These are phyloP conservation scores for Haplosporangium sp. DNA, from an alignment of 371 early-diverging fungal species.

Conservation along the genomic window DNA sequence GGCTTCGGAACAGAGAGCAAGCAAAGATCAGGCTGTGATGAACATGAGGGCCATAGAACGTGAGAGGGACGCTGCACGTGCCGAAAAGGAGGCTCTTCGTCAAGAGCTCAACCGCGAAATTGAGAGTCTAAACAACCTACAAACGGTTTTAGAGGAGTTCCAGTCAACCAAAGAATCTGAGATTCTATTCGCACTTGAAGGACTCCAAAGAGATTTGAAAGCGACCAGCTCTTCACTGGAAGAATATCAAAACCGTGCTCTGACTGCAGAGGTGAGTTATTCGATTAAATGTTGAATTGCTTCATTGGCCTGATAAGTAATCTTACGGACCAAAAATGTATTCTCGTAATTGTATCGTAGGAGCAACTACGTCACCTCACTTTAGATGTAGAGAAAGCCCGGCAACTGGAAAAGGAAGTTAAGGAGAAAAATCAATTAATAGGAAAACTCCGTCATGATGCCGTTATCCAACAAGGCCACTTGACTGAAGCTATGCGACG, in stretches of 20 bases:
- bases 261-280: slow-evolving; percentile 67
- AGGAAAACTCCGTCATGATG: slow-evolving; percentile 86
- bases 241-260: slow-evolving; percentile 71
- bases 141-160: slow-evolving; percentile 87
- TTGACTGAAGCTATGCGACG: slow-evolving; percentile 88
- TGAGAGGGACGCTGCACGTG: slow-evolving; percentile 66
- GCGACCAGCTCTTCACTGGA: slow-evolving; percentile 63
- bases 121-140: slow-evolving; percentile 83
- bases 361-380: slow-evolving; percentile 66
- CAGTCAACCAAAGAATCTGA: slow-evolving; percentile 86
- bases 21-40: slow-evolving; percentile 65
- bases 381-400: slow-evolving; percentile 67
- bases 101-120: slow-evolving; percentile 72
- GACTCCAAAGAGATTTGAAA: slow-evolving; percentile 69
- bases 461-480: slow-evolving; percentile 87
- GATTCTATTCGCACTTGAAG: slow-evolving; percentile 81
- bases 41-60: slow-evolving; percentile 73
- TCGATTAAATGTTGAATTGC: too few relatives aligned
- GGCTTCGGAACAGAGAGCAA: slow-evolving; percentile 67
- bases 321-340: not conserved
- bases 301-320: too few relatives aligned
- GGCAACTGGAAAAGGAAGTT: slow-evolving; percentile 78
- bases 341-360: slow-evolving; percentile 25
- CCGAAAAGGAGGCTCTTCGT: slow-evolving; percentile 64
- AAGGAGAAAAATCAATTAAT: slow-evolving; percentile 79